These are phyloP conservation scores for Suhomyces maxii DNA, from an alignment of 1,139 yeast species.

Conservation along the genomic window DNA sequence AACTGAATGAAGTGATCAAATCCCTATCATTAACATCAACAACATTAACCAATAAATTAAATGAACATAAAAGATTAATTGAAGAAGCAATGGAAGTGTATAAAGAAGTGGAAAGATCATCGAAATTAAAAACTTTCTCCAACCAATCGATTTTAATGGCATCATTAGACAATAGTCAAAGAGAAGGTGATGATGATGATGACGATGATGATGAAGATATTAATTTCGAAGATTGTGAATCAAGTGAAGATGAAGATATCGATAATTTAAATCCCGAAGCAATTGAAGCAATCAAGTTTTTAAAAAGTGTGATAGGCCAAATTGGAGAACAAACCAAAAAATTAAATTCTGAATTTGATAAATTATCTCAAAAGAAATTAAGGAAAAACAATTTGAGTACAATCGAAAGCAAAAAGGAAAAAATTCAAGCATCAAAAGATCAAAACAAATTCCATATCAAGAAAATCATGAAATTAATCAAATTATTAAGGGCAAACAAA, in stretches of 20 bases:
- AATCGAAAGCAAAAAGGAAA: constrained; percentile 46
- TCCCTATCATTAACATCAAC: constrained; percentile 15
- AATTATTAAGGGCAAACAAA: constrained; percentile 30
- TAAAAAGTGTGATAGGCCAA: constrained; percentile 14
- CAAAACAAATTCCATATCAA: constrained; percentile 43
- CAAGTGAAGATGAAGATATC: constrained; percentile 22
- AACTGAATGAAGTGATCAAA: constrained; percentile 44
- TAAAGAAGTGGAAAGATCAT: constrained; percentile 47
- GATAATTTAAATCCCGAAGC: constrained; percentile 35
- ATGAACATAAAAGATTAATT: constrained; percentile 43
- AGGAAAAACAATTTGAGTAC: constrained; percentile 40
- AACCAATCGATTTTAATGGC: constrained; percentile 51
- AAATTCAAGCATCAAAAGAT: constrained; percentile 36
- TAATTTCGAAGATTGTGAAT: constrained; percentile 16
- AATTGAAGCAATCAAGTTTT: constrained; percentile 26
- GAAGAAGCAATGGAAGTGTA: constrained; percentile 54
- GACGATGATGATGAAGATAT: constrained; percentile 17
- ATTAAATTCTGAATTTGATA: constrained; percentile 37
- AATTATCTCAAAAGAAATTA: constrained; percentile 40
- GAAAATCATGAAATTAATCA: constrained; percentile 35
- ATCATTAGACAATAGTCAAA: constrained; percentile 31
- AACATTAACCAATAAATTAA: constrained; percentile 27
- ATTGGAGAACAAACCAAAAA: constrained; percentile 35
- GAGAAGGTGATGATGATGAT: constrained; percentile 22
- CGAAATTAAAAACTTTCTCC: constrained; percentile 48